These are phyloP conservation scores for Phytophthora syringae DNA, from an alignment of 352 stramenopile species.

Conservation along the genomic window DNA sequence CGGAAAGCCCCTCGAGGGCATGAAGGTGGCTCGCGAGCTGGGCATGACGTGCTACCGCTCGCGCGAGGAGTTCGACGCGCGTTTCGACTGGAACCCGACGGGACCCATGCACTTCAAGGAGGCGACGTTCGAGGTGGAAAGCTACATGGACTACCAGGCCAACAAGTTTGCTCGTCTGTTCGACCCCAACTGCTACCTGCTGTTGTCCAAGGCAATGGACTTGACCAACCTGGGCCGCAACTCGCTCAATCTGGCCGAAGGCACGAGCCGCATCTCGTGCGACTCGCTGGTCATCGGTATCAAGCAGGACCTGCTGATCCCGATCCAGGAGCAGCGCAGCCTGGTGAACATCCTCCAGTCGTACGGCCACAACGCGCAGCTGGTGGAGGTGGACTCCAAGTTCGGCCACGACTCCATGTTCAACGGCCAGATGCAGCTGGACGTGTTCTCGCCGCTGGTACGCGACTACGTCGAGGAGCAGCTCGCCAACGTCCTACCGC, in stretches of 20 bases:
- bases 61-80: constrained; percentile 84
- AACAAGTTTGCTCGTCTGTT: constrained; percentile 86
- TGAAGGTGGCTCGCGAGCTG: constrained; percentile 87
- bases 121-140: constrained; percentile 90
- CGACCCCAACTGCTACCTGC: constrained; percentile 90
- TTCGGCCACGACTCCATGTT: constrained; percentile 92
- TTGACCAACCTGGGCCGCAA: constrained; percentile 79
- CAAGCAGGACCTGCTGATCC: constrained; percentile 88
- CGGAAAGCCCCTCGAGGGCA: constrained; percentile 65
- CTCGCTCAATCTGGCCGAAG: constrained; percentile 73
- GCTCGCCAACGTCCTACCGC: constrained; percentile 53
- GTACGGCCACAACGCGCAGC: constrained; percentile 64
- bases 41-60: constrained; percentile 92
- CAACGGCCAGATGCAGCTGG: constrained; percentile 78
- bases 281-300: constrained; percentile 80
- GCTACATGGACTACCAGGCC: constrained; percentile 91
- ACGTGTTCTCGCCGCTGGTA: constrained; percentile 76
- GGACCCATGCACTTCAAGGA: constrained; percentile 72
- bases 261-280: constrained; percentile 70
- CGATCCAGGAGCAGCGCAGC: constrained; percentile 79
- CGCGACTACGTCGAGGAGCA: constrained; percentile 76
- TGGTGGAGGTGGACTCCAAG: constrained; percentile 84
- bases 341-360: constrained; percentile 86
- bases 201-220: constrained; percentile 91
- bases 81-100: constrained; percentile 89